Evolutionary conservation across 768 basidiomycete species (phyloP), one percentile per base, ranked within the genome.

Genomic region (Russula olivacea): DNA sequence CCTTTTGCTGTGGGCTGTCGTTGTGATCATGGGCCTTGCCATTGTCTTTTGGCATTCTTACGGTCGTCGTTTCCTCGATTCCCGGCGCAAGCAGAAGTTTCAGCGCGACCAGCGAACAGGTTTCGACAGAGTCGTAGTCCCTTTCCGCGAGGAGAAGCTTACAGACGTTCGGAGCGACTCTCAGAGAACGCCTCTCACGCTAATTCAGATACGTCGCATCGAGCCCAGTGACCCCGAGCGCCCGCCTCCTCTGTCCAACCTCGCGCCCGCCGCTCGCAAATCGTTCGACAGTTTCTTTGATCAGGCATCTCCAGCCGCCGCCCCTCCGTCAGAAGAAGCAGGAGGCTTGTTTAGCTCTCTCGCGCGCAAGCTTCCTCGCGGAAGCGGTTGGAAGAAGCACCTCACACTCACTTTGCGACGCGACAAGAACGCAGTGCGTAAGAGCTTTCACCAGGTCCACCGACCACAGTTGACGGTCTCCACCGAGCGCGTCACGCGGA

Each of bases 1-100:
- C 76, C 79, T 96, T 67, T 87, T 76, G 0, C 76, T 98, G 2
- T 98, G 94, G 93, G 81, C 76, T 19, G 45, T 92, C 41, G 91
- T 97, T 50, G 85, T 93, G 32, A 69, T 96, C 61, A 88, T 95
- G 81, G 95, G 83, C 15, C 70, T 92, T 32, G 71, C 70, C 61
- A 75, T 91, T 69, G 76, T 93, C 48, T 76, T 88, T 54, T 92
- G 88, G 88, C 81, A 91, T 70, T 80, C 87, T 4, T 85, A 83
- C 70, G 83, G 80, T 30, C 79, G 75, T 47, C 70, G 71, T 15
- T 30, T 59, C 38, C 9, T 76, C 75, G 73, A 61, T 81, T 32
- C 81, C 83, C 32, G 77, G 81, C 56, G 79, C 74, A 30, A 73
- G 82, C 61, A 71, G 69, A 68, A 69, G 70, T 58, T 72, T 71